Evolutionary conservation across 805 yeast species (phyloP), one percentile per base, ranked within the genome.

Genomic region (Maudiozyma bulderi): DNA sequence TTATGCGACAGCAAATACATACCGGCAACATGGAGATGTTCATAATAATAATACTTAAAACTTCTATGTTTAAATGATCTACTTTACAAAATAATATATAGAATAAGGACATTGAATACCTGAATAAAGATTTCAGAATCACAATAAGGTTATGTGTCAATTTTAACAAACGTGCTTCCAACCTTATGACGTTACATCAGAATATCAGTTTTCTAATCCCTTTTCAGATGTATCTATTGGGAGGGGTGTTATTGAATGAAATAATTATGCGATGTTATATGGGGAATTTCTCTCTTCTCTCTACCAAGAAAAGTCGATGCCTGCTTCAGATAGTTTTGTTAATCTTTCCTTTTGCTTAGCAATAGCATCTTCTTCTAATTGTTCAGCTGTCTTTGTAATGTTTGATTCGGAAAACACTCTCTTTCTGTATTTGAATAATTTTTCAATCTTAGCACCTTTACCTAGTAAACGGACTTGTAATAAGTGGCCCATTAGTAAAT

Each of bases 401-500:
- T 62, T 57, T 34, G 61, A 50, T 38, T 64, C 61, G 43, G 51
- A 58, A 55, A 65, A 67, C 37, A 58, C 69, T 41, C 62, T 62
- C 59, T 65, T 64, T 52, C 57, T 68, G 52, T 64, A 64, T 51
- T 62, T 69, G 56, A 58, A 64, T 33, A 66, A 57, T 47, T 71
- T 65, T 40, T 67, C 67, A 50, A 71, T 69, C 54, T 73, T 64
- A 57, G 80, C 76, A 9, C 78, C 74, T 44, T 76, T 65, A 50
- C 77, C 78, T 44, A 66, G 47, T 28, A 64, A 51, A 51, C 77
- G 72, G 37, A 85, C 90, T 67, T 86, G 83, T 57, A 93, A 71
- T 53, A 90, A 77, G 67, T 91, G 97, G 6, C 95, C 95, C 70
- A 86, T 82, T 43, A 93, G 64, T 53, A 93, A 75, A 61, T 93